Percentiles rank a stretch among this genome's conserved stretches.
Conservation (phyloP, 176 grass and related monocot species). For the Thinopyrum elongatum region DNA sequence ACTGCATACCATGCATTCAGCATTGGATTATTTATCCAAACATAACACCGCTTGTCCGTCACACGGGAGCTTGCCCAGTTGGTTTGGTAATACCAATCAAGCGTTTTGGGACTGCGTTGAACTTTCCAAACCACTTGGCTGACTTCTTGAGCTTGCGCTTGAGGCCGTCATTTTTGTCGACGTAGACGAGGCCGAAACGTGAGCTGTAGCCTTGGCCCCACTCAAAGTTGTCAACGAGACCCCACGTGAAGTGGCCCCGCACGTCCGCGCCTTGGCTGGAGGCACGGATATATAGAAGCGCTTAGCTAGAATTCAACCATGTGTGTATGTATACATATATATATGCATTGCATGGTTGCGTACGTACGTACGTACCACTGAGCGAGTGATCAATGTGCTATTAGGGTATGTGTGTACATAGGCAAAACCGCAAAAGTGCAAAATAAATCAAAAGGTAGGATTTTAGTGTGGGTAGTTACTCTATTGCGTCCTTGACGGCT, state of each 20-base stretch:
- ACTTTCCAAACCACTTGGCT: conserved; percentile 25
- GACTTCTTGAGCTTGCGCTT: conserved; percentile 30
- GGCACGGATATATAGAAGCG: background rate
- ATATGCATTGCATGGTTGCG: too few species aligned
- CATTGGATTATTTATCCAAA: too few species aligned
- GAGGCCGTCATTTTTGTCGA: conserved; percentile 19
- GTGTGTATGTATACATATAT: too few species aligned
- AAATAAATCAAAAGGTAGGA: background rate
- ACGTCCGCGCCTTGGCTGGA: conserved; percentile 13
- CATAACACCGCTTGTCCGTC: too few species aligned
- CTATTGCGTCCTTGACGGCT: background rate
- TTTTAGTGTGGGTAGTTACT: background rate
- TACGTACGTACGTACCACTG: too few species aligned
- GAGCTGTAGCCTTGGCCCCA: conserved; percentile 17
- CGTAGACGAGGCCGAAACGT: conserved; percentile 36
- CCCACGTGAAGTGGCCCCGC: conserved; percentile 38
- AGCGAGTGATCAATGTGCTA: background rate
- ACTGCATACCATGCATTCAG: too few species aligned
- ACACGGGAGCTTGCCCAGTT: too few species aligned
- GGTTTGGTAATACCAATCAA: background rate
- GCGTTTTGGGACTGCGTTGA: background rate
- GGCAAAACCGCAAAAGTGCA: background rate
- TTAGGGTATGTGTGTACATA: background rate
- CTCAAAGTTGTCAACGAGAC: conserved; percentile 44
- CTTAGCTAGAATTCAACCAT: background rate